phyloP scores from a whole-genome alignment of 768 basidiomycete species.

The Suillus paluster region DNA sequence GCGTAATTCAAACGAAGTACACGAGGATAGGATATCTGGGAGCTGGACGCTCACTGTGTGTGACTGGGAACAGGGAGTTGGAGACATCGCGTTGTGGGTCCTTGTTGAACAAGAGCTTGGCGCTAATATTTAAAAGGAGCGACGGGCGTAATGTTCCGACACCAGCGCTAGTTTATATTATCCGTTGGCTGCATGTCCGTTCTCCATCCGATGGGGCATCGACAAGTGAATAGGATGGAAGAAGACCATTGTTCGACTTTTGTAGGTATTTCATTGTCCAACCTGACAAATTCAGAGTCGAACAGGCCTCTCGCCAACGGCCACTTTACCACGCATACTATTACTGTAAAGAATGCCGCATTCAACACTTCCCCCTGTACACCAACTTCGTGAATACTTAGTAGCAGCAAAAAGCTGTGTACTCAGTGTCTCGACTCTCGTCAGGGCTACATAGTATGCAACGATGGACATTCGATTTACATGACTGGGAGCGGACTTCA shows the following conservation, averaged over 20 bases:
- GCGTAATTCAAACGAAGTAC: slow-evolving; percentile 29
- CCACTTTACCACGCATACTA: no score
- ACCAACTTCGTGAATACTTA: no score
- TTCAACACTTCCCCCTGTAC: no score
- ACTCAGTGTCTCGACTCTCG: no score
- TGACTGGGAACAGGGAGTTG: background rate
- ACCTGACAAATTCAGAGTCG: no score
- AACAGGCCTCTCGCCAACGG: no score
- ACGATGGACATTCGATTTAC: no score
- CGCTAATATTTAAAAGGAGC: background rate
- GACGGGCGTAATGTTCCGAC: slow-evolving; percentile 5
- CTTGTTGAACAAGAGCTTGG: background rate
- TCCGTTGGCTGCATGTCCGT: background rate
- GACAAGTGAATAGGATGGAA: background rate
- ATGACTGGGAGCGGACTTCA: no score
- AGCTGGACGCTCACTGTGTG: slow-evolving; percentile 32
- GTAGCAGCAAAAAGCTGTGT: no score
- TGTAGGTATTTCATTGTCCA: no score
- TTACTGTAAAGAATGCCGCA: no score
- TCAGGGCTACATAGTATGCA: no score
- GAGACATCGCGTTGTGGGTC: background rate
- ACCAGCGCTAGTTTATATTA: background rate
- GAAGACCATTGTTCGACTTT: background rate
- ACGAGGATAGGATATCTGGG: slow-evolving; percentile 31
- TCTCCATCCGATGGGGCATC: background rate